Conservation (phyloP, 1,284 basidiomycete species). For the Cryptococcus sp. region DNA sequence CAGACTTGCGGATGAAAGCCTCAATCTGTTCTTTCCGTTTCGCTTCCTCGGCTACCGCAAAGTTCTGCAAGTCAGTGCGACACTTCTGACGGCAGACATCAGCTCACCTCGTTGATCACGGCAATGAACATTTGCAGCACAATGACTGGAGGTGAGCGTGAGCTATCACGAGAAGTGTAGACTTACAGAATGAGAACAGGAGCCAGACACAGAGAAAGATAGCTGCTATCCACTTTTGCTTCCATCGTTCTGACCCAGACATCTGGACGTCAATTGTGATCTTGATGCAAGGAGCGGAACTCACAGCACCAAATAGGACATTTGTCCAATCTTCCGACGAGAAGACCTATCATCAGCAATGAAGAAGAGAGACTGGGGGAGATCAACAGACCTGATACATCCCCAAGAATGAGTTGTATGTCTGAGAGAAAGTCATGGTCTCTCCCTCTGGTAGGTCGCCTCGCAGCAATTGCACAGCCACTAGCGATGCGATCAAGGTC, state of each 20-base stretch:
- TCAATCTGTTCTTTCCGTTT: constrained; percentile 80
- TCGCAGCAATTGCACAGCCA: constrained; percentile 54
- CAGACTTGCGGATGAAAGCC: constrained; percentile 50
- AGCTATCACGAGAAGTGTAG: neutral
- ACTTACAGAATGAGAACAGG: constrained; percentile 85
- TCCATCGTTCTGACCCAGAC: constrained; percentile 59
- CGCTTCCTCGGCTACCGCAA: constrained; percentile 84
- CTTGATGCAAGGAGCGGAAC: neutral
- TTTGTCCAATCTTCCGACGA: constrained; percentile 94
- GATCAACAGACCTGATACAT: constrained; percentile 61
- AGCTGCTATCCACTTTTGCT: constrained; percentile 69
- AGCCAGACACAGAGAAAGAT: constrained; percentile 83
- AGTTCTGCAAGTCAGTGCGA: constrained; percentile 57
- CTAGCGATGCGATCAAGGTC: constrained; percentile 71
- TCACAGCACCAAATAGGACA: constrained; percentile 67
- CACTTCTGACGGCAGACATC: neutral
- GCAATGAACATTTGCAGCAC: constrained; percentile 98
- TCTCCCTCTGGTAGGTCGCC: constrained; percentile 62
- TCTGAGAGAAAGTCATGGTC: constrained; percentile 76
- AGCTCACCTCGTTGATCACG: constrained; percentile 77
- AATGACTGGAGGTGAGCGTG: constrained; percentile 60
- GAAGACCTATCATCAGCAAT: constrained; percentile 60
- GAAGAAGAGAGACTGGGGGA: neutral
- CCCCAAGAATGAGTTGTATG: constrained; percentile 83
- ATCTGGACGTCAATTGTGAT: neutral